Base-by-base conservation (phyloP, 1,139 yeast species). In the Zhuliangozyma parablackwelliae region DNA sequence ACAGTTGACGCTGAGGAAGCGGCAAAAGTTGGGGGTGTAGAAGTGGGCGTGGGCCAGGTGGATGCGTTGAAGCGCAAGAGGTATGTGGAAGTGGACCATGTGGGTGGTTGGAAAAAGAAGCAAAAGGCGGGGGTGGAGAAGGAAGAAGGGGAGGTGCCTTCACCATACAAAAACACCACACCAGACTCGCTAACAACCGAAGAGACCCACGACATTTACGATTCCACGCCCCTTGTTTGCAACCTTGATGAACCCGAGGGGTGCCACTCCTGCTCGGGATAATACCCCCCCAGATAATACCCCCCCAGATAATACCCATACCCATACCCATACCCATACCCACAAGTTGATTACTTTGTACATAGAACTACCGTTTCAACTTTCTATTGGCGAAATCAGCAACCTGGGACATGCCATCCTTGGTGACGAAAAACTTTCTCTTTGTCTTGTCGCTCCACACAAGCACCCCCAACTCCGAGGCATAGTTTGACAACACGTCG, bases 401-500 rank as follows among this genome's bases (percentile, higher is more conserved):
- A 21, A 90, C 86, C 56, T 89, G 97, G 10, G 79, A 67, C 55
- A 86, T 83, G n/a, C 96, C 97, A 42, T 85, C 96, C 39, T 77
- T 76, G 0, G 94, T 83, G 1, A 80, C 82, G 37, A 84, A 86
- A 55, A 92, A 92, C 48, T 85, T 85, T 53, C 75, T 77, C 52
- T 78, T 79, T n/a, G 63, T 59, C 35, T 80, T 75, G 57, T 87
- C 89, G 34, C 81, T 75, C 97, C 97, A 92, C 8, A 86, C 59
- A 35, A 92, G 64, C 0, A 89, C 96, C 1, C 97, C 98, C 33
- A 92, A 77, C 53, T 92, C 98, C 29, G 78, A 78, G 3, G 97
- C 96, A 55, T 90, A 94, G 38, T 75, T 77, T 28, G 78, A 74
- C 32, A 89, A 70, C 26, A 78, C 68, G 33, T 82, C 86, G 56